Conservation (phyloP, 108 stramenopile species). For the Nitzschia palea region DNA sequence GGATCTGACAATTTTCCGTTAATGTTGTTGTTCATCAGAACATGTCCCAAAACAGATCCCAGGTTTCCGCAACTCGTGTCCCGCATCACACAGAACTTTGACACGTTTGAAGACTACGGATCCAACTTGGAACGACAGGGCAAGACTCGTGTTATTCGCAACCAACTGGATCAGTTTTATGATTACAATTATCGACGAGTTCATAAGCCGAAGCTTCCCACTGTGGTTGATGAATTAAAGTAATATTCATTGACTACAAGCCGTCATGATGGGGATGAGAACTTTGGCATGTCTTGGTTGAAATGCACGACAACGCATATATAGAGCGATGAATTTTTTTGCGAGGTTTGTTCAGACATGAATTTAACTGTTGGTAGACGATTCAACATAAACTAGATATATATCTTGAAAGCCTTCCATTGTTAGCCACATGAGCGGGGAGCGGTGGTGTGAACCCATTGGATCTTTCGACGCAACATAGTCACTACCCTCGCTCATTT, state of each 20-base stretch:
- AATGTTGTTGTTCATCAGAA: constrained; percentile 31
- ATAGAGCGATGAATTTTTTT: no score
- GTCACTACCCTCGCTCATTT: no score
- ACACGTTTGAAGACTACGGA: constrained; percentile 90
- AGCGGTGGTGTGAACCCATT: no score
- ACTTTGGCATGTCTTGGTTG: not conserved
- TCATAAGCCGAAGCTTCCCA: constrained; percentile 76
- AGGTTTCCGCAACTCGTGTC: constrained; percentile 80
- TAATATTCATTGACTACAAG: not conserved
- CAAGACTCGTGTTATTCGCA: constrained; percentile 47
- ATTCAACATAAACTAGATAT: no score
- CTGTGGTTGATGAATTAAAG: constrained; percentile 19
- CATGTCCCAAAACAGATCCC: constrained; percentile 81
- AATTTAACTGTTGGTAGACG: no score
- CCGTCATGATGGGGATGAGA: not conserved
- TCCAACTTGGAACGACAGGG: constrained; percentile 64
- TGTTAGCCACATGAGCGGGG: no score
- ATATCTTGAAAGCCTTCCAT: no score
- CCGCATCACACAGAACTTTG: constrained; percentile 88
- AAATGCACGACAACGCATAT: not conserved
- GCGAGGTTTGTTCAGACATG: no score
- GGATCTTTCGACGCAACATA: no score
- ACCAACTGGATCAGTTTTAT: constrained; percentile 84
- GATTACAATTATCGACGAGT: constrained; percentile 85
- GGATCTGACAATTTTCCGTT: not conserved